Evolutionary conservation across 2,329 filamentous ascomycete genomes (phyloP).

Genomic region (Hypoxylon sp.): DNA sequence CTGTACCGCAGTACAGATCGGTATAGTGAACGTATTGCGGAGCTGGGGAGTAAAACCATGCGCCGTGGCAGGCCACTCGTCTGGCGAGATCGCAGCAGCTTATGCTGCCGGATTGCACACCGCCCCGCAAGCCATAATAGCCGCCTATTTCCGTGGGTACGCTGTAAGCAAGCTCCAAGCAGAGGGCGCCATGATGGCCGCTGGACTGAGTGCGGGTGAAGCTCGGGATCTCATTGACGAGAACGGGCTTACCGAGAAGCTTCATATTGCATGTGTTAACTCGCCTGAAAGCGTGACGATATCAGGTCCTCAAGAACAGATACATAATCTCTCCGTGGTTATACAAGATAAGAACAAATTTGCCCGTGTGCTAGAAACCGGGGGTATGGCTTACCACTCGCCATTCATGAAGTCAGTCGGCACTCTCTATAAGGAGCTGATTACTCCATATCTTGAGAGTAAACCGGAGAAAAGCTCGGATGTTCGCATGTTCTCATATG

Average conservation of each 20-base stretch:
- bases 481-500: background rate
- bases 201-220: conserved; percentile 2
- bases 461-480: background rate
- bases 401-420: conserved; percentile 1
- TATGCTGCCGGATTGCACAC: conserved; percentile 47
- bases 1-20: background rate
- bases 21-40: background rate
- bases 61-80: conserved; percentile 38
- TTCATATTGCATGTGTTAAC: conserved; percentile 10
- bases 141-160: conserved; percentile 30
- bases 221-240: background rate
- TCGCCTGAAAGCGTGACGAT: conserved; percentile 7
- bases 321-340: background rate
- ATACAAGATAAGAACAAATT: background rate
- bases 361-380: conserved; percentile 1
- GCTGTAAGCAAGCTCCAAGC: background rate
- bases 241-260: background rate
- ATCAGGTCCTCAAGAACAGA: background rate
- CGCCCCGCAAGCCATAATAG: conserved; percentile 8
- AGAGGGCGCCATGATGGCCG: conserved; percentile 31
- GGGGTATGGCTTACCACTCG: conserved; percentile 11
- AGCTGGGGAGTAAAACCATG: conserved; percentile 17
- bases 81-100: conserved; percentile 51
- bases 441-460: background rate
- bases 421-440: background rate